Evolutionary conservation across 176 grass and related monocot genomes (phyloP).

Genomic region (Raddia guianensis): DNA sequence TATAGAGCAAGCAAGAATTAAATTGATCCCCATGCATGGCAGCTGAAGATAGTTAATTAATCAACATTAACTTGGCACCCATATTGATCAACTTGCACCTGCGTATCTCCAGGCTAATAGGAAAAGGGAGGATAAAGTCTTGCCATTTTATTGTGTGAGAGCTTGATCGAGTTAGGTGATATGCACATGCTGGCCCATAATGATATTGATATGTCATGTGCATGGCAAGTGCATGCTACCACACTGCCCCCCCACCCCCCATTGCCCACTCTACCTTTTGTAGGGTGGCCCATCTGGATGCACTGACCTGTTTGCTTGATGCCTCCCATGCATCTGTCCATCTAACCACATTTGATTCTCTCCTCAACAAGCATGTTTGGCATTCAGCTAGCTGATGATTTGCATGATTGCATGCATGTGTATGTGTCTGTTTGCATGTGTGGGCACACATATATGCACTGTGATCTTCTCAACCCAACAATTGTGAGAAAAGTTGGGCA

Average conservation of each 20-base stretch:
- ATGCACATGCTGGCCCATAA: slow-evolving; percentile 51
- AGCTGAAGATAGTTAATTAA: not conserved
- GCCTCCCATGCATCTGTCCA: slow-evolving; percentile 38
- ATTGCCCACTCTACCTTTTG: slow-evolving; percentile 54
- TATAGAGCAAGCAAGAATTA: not conserved
- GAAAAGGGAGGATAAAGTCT: slow-evolving; percentile 9
- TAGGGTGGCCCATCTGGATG: slow-evolving; percentile 50
- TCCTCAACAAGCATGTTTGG: slow-evolving; percentile 14
- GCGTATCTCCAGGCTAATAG: not conserved
- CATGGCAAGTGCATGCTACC: slow-evolving; percentile 34
- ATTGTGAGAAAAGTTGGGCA: not conserved
- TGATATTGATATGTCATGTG: slow-evolving; percentile 49
- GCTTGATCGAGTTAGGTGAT: slow-evolving; percentile 31
- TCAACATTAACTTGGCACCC: not conserved
- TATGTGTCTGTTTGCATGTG: too few species aligned
- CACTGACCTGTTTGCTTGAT: slow-evolving; percentile 35
- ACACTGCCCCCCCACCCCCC: not conserved
- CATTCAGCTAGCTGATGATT: not conserved
- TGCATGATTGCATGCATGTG: not conserved
- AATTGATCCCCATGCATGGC: not conserved
- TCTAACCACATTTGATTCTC: slow-evolving; percentile 28
- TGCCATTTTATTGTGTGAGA: not conserved
- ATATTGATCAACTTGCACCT: slow-evolving; percentile 6
- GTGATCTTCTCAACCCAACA: not conserved
- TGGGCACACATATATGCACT: not conserved